These are phyloP conservation scores for Arachis monticola DNA, from an alignment of 331 rosid species.

Conservation along the genomic window DNA sequence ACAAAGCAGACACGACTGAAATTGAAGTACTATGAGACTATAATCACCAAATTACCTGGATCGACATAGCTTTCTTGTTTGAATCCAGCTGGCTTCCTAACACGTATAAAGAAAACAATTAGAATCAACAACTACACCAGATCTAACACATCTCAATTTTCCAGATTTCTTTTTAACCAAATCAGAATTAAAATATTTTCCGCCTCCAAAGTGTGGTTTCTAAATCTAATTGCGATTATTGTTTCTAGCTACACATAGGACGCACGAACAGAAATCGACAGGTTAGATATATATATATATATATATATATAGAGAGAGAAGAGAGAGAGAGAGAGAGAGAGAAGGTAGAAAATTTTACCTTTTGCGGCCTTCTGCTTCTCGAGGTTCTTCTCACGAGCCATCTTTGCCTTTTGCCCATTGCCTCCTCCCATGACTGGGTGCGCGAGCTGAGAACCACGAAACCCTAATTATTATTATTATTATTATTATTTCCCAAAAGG, in stretches of 20 bases:
- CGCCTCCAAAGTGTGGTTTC: neutral
- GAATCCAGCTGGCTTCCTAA: constrained; percentile 81
- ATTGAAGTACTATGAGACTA: neutral
- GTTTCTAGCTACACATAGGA: neutral
- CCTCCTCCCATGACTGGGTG: constrained; percentile 73
- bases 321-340: neutral
- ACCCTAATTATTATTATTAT: constrained; percentile 47
- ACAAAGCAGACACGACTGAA: neutral
- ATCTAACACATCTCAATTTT: constrained; percentile 37
- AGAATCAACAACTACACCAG: constrained; percentile 21
- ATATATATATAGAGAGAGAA: neutral
- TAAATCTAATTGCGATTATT: constrained; percentile 13
- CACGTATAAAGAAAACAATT: constrained; percentile 18
- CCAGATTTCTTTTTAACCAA: neutral
- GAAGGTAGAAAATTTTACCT: constrained; percentile 45
- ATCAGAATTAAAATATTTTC: neutral
- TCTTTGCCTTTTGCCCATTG: constrained; percentile 80
- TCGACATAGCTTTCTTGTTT: constrained; percentile 77
- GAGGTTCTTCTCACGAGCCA: constrained; percentile 80
- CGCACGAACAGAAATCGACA: neutral
- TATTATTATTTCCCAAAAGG: neutral
- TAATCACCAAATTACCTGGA: constrained; percentile 56
- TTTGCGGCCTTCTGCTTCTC: constrained; percentile 68
- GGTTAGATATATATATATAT: neutral
- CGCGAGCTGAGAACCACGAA: constrained; percentile 44